phyloP scores from a whole-genome alignment of 202 grass and related monocot species.

The Brachypodium distachyon region DNA sequence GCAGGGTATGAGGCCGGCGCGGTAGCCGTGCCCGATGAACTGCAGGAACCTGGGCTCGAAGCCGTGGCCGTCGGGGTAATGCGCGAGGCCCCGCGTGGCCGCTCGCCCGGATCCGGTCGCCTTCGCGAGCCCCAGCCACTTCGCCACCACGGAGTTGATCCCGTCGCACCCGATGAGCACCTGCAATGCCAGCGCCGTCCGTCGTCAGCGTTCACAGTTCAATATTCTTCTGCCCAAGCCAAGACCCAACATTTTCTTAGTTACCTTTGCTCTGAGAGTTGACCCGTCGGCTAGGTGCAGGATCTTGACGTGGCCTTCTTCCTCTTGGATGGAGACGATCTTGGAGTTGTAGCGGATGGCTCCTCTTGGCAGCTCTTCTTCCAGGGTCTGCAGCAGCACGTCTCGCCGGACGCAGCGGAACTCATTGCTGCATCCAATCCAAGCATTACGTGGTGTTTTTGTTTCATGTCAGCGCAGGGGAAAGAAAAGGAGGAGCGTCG shows the following conservation, averaged over 20 bases:
- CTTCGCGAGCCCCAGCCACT: slow-evolving; percentile 47
- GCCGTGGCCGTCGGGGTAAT: slow-evolving; percentile 32
- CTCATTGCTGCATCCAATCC: slow-evolving; percentile 20
- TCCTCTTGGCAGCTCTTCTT: slow-evolving; percentile 37
- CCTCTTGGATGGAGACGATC: slow-evolving; percentile 50
- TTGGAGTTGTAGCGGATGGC: slow-evolving; percentile 71
- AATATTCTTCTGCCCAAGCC: too few species aligned
- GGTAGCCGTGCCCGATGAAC: slow-evolving; percentile 38
- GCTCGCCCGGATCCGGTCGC: slow-evolving; percentile 31
- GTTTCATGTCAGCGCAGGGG: neutral
- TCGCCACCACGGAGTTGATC: slow-evolving; percentile 57
- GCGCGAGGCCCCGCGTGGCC: slow-evolving; percentile 43
- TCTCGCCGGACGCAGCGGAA: slow-evolving; percentile 38
- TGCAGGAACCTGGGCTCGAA: slow-evolving; percentile 39
- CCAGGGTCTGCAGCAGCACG: slow-evolving; percentile 44
- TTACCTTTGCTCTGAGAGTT: slow-evolving; percentile 49
- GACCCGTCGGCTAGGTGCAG: slow-evolving; percentile 47
- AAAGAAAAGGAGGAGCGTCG: neutral
- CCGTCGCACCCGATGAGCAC: slow-evolving; percentile 56
- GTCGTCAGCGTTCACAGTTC: too few species aligned
- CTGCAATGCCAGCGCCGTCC: slow-evolving; percentile 6
- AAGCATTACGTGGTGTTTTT: too few species aligned
- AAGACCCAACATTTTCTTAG: too few species aligned
- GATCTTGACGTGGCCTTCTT: slow-evolving; percentile 18
- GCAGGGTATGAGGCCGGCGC: slow-evolving; percentile 33